A percentile compares a stretch with the other conserved stretches of the same genome.
These are phyloP conservation scores for Ophiostoma fasciatum DNA, from an alignment of 2,329 filamentous ascomycete genomes.

Conservation along the genomic window DNA sequence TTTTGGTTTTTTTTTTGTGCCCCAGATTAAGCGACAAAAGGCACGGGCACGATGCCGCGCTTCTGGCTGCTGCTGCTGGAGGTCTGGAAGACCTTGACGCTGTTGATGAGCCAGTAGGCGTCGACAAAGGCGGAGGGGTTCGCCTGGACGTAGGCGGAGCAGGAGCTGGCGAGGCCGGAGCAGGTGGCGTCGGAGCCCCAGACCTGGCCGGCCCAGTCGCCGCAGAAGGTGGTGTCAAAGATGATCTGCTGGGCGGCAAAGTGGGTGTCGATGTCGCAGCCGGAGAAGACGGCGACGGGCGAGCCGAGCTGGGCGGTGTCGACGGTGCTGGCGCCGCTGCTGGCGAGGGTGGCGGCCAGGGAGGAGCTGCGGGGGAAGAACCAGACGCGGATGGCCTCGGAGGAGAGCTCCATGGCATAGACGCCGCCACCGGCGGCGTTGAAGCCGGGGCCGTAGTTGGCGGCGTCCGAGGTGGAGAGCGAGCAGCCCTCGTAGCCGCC, in stretches of 20 bases:
- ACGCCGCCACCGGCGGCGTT: constrained; percentile 55
- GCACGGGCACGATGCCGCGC: too few relatives aligned
- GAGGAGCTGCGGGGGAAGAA: constrained; percentile 53
- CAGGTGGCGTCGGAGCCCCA: constrained; percentile 48
- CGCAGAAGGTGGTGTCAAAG: constrained; percentile 76
- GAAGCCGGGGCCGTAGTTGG: constrained; percentile 53
- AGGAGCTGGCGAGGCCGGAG: constrained; percentile 44
- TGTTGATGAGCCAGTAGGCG: constrained; percentile 66
- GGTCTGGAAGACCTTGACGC: constrained; percentile 46
- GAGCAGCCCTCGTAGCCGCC: constrained; percentile 43
- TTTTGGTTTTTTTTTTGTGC: neutral
- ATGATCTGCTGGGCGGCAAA: constrained; percentile 64
- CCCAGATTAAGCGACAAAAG: neutral
- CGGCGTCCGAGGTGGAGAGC: constrained; percentile 32
- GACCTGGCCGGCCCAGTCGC: constrained; percentile 65
- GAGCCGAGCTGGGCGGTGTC: constrained; percentile 53
- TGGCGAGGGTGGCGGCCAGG: constrained; percentile 13
- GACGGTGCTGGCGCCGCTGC: constrained; percentile 44
- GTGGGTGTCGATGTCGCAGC: constrained; percentile 55
- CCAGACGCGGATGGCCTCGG: constrained; percentile 57
- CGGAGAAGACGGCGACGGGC: constrained; percentile 53
- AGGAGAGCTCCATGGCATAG: constrained; percentile 66
- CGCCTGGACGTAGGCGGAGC: constrained; percentile 54
- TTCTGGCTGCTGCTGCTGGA: neutral
- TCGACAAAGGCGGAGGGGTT: constrained; percentile 58